These are phyloP conservation scores for Aspergillus proliferans DNA, from an alignment of 2,329 filamentous ascomycete species.

Conservation along the genomic window DNA sequence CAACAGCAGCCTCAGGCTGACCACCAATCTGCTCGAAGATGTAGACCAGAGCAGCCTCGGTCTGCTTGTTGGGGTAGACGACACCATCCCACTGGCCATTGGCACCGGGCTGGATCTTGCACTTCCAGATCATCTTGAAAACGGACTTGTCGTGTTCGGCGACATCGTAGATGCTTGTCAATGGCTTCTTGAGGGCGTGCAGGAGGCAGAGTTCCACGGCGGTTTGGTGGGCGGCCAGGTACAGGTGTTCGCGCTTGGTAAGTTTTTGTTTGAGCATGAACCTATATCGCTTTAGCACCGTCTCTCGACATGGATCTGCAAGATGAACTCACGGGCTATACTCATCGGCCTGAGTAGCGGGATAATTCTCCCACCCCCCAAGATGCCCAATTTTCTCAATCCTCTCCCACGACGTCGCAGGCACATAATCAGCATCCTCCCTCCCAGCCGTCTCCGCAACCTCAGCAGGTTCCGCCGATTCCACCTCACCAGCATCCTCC, in stretches of 20 bases:
- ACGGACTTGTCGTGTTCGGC: conserved; percentile 24
- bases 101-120: conserved; percentile 23
- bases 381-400: conserved; percentile 51
- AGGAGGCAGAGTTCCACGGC: conserved; percentile 52
- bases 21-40: conserved; percentile 31
- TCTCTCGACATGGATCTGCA: background rate
- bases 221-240: conserved; percentile 48
- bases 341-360: conserved; percentile 30
- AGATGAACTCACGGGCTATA: conserved; percentile 36
- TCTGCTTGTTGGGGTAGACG: conserved; percentile 25
- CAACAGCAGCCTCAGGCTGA: conserved; percentile 8
- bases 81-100: conserved; percentile 17
- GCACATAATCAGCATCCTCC: conserved; percentile 34
- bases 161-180: conserved; percentile 29
- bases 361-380: conserved; percentile 34
- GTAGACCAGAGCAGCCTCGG: conserved; percentile 26
- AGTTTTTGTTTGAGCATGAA: conserved; percentile 34
- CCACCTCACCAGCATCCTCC: conserved; percentile 9
- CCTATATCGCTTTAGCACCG: conserved; percentile 7
- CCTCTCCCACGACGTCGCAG: conserved; percentile 46
- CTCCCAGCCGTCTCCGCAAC: conserved; percentile 6
- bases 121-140: conserved; percentile 26
- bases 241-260: conserved; percentile 29
- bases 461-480: conserved; percentile 8
- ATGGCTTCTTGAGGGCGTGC: conserved; percentile 36